Evolutionary conservation across 2,329 filamentous ascomycete species (phyloP).

Genomic region (Mollisiaceae sp.): DNA sequence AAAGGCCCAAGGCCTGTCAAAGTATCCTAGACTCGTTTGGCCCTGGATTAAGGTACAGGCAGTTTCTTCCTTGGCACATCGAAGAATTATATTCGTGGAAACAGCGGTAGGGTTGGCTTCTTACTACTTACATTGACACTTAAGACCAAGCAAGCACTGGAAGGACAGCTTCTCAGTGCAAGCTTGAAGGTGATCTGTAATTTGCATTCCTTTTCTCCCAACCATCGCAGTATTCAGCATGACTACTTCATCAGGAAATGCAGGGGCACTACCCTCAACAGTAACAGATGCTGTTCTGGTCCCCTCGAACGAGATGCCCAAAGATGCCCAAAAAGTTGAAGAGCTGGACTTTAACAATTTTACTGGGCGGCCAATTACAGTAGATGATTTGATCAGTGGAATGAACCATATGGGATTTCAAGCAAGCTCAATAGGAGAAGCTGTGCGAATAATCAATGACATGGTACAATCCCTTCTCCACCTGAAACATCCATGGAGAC

Average conservation of each 20-base stretch:
- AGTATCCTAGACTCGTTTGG: background rate
- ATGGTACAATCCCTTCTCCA: conserved; percentile 66
- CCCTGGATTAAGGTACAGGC: background rate
- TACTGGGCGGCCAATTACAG: conserved; percentile 76
- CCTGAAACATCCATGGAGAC: background rate
- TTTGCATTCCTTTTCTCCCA: background rate
- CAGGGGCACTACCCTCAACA: conserved; percentile 52
- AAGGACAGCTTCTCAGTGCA: background rate
- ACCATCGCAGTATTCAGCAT: conserved; percentile 8
- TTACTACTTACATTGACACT: background rate
- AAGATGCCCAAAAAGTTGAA: conserved; percentile 78
- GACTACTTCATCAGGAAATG: conserved; percentile 5
- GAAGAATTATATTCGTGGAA: background rate
- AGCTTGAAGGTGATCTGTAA: conserved; percentile 5
- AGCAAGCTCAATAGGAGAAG: conserved; percentile 81
- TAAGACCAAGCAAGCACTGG: background rate
- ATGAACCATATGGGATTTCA: conserved; percentile 90
- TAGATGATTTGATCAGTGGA: conserved; percentile 79
- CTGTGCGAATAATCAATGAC: conserved; percentile 88
- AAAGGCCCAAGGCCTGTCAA: background rate
- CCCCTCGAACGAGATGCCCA: conserved; percentile 80
- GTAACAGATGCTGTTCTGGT: conserved; percentile 85
- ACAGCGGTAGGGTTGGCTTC: conserved; percentile 3
- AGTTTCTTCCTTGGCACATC: background rate
- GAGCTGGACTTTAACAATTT: conserved; percentile 92